Evolutionary conservation across 306 rosid species (phyloP), one percentile per base, ranked within the genome.

Genomic region (Potentilla sterilis): DNA sequence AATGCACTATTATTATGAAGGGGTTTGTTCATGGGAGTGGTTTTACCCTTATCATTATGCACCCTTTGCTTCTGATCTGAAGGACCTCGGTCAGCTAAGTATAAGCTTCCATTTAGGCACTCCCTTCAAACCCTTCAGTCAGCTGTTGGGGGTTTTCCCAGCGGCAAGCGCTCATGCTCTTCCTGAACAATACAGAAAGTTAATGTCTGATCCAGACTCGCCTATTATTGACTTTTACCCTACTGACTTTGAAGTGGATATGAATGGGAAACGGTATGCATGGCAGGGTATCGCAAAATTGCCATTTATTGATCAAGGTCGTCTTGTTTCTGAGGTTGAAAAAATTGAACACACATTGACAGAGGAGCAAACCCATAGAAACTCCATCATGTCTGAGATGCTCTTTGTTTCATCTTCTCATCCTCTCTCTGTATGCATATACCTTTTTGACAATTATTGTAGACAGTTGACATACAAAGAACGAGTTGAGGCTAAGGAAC

Each of bases 11-110:
- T 95, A 95, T 78, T 92, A 92, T 28, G 99, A 92, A 90, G 99
- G 97, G 42, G 99, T 95, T 80, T 90, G 97, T 83, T 92, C 99
- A 62, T 95, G 97, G 99, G 86, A 89, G 67, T 95, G 99, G 99
- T 95, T 95, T 89, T 95, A 95, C 81, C 99, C 99, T 4, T 95
- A 95, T 81, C 97, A 92, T 79, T 95, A 92, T 83, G 97, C 97
- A 24, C 97, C 99, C 5, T 92, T 95, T 87, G 99, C 97, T 5
- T 92, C 99, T 78, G 99, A 95, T 83, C 96, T 95, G 37, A 88
- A 81, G 83, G 93, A 77, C 83, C 97, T 92, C 70, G 87, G 84
- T 77, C 82, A 86, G 73, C 88, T 95, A 80, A n/a, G 77, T 61
- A 95, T 92, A 88, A 76, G 44, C 75, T 95, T 92, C 68, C 72